A percentile compares a stretch with the other conserved stretches of the same genome.
Conservation (phyloP, 106 monocot species). For the Gastrodia elata region DNA sequence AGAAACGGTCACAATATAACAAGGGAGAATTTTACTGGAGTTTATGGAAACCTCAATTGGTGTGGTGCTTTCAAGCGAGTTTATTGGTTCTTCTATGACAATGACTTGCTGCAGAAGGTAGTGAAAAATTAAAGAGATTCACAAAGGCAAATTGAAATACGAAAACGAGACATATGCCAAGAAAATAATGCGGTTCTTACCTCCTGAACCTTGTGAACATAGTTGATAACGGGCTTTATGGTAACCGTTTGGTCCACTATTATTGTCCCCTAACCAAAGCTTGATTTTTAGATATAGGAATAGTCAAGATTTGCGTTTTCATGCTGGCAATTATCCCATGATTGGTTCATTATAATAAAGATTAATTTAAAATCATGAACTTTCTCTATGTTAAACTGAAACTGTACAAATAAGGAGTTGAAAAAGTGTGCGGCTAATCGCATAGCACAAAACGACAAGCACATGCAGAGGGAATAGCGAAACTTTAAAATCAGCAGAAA, state of each 20-base stretch:
- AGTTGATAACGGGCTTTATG: slow-evolving; percentile 56
- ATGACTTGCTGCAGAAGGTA: slow-evolving; percentile 39
- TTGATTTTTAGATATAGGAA: no score
- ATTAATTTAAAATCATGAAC: neutral
- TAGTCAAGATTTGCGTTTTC: no score
- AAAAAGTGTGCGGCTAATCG: neutral
- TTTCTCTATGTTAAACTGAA: neutral
- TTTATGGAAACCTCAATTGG: slow-evolving; percentile 39
- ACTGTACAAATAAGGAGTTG: neutral
- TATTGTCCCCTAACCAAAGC: slow-evolving; percentile 94
- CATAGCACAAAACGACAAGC: neutral
- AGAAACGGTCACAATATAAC: neutral
- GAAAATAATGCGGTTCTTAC: slow-evolving; percentile 16
- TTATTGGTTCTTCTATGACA: slow-evolving; percentile 13
- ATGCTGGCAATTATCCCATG: neutral
- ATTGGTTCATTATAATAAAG: neutral
- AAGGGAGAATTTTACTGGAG: slow-evolving; percentile 12
- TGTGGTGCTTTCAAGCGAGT: slow-evolving; percentile 14
- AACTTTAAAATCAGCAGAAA: neutral
- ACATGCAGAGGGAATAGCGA: neutral
- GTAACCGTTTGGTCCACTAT: slow-evolving; percentile 81
- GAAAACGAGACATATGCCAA: neutral
- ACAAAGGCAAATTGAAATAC: neutral
- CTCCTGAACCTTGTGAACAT: slow-evolving; percentile 40
- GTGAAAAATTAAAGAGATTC: slow-evolving; percentile 4